Evolutionary conservation across 2,329 filamentous ascomycete species (phyloP), one percentile per base, ranked within the genome.

Genomic region (Dendryphion nanum): DNA sequence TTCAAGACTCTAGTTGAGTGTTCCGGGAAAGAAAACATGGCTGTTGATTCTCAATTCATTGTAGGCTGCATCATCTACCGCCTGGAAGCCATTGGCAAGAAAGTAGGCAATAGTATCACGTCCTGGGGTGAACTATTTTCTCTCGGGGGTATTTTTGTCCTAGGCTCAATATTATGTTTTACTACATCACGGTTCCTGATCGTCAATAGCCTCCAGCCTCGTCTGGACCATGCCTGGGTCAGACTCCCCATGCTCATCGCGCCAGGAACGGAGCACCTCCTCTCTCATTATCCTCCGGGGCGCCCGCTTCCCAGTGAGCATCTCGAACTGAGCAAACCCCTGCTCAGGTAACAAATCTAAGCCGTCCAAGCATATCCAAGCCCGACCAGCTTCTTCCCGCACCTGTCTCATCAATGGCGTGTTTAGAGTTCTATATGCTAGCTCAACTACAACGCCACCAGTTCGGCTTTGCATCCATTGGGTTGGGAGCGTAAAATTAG

Each of bases 281-380:
- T 78, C 71, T 44, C 83, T 76, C 86, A 91, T 90, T 24, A 85
- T 63, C 30, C 79, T 70, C 18, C 85, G 76, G 2, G 85, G 85
- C 13, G 85, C 84, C 60, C 83, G 77, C 32, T 84, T 73, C 0
- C 85, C 86, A 0, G 86, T 89, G 59, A 90, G 88, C 2, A 90
- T 66, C 63, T 91, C 86, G 55, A 90, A 91, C 53, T 90, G 86
- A 1, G 86, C 85, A 63, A 86, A 86, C 0, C 83, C 86, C 57
- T 90, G 86, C 59, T 90, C 86, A 0, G 84, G 84, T 12, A 91
- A 64, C 32, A 89, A 74, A 51, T 90, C 85, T 10, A 90, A 68
- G 0, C 86, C 86, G 53, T 89, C 84, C 63, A 89, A 79, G 14
- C 85, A 74, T 0, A 89, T 82, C 85, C 85, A 90, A 28, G 85